A percentile compares a stretch with the other conserved stretches of the same genome.
These are phyloP conservation scores for Ananas comosus DNA, from an alignment of 176 grass and related monocot species.

Conservation along the genomic window DNA sequence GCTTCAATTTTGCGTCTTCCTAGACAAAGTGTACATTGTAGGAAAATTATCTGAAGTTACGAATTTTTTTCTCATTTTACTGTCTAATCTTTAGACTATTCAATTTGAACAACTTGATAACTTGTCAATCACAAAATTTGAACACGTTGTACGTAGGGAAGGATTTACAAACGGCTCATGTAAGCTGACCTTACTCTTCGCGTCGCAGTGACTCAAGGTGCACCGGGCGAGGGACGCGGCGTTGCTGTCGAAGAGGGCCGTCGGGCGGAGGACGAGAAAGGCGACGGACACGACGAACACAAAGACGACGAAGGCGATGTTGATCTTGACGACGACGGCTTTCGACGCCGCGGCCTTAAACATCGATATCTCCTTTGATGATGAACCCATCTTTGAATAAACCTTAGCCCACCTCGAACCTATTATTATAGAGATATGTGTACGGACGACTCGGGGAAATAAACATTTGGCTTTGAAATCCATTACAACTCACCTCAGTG, in stretches of 20 bases:
- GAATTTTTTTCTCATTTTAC: no score
- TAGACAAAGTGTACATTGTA: no score
- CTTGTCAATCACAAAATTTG: no score
- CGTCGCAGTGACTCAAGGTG: conserved; percentile 37
- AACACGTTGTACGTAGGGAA: no score
- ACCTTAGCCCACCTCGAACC: background rate
- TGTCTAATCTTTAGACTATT: no score
- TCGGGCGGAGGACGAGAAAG: conserved; percentile 49
- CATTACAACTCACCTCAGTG: no score
- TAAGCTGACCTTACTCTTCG: conserved; percentile 80
- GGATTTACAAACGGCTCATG: background rate
- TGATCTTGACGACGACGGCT: conserved; percentile 52
- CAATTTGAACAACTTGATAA: no score
- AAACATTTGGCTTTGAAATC: no score
- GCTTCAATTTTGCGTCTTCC: no score
- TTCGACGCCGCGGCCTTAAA: conserved; percentile 41
- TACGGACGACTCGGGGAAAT: no score
- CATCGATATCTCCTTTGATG: conserved; percentile 15
- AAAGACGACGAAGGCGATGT: conserved; percentile 70
- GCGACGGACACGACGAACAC: conserved; percentile 58
- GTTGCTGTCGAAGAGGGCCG: conserved; percentile 21
- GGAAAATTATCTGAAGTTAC: no score
- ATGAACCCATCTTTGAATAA: background rate
- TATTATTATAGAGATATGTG: no score
- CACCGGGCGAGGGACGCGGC: conserved; percentile 55